Conservation (phyloP, 495 filamentous ascomycete genomes). For the Podospora appendiculata region DNA sequence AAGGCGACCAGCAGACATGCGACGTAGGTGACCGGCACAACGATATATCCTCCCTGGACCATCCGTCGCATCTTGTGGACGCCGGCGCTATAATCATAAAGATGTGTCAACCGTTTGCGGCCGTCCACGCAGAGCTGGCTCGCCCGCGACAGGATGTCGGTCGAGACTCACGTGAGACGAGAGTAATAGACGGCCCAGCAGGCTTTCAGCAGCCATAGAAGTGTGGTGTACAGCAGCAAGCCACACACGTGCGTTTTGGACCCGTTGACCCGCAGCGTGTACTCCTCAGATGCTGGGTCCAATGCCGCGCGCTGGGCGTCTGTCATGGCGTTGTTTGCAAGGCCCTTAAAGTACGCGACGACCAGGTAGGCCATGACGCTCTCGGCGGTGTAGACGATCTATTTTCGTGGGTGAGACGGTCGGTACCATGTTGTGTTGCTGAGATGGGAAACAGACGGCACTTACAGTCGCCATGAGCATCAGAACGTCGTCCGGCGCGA, state of each 20-base stretch:
- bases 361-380: slow-evolving; percentile 25
- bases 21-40: slow-evolving; percentile 42
- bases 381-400: slow-evolving; percentile 32
- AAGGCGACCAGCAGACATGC: slow-evolving; percentile 36
- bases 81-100: slow-evolving; percentile 12
- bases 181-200: slow-evolving; percentile 54
- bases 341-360: slow-evolving; percentile 17
- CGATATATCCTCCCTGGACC: slow-evolving; percentile 38
- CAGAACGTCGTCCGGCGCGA: slow-evolving; percentile 42
- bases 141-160: not conserved
- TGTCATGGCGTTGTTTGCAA: slow-evolving; percentile 51
- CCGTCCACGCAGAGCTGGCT: not conserved
- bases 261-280: slow-evolving; percentile 41
- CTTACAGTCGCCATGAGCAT: slow-evolving; percentile 48
- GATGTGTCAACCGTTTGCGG: not conserved
- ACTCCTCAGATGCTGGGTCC: slow-evolving; percentile 32
- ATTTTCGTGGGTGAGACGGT: not conserved
- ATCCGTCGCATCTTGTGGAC: slow-evolving; percentile 34
- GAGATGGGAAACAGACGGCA: not conserved
- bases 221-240: slow-evolving; percentile 47
- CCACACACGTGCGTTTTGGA: slow-evolving; percentile 50
- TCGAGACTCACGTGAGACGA: slow-evolving; percentile 40
- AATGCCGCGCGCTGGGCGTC: slow-evolving; percentile 36
- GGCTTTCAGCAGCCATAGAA: slow-evolving; percentile 49
- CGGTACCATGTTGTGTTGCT: not conserved